A percentile compares a stretch with the other conserved stretches of the same genome.
phyloP scores from a whole-genome alignment of 208 protist genomes.

The Strigomonas culicis region DNA sequence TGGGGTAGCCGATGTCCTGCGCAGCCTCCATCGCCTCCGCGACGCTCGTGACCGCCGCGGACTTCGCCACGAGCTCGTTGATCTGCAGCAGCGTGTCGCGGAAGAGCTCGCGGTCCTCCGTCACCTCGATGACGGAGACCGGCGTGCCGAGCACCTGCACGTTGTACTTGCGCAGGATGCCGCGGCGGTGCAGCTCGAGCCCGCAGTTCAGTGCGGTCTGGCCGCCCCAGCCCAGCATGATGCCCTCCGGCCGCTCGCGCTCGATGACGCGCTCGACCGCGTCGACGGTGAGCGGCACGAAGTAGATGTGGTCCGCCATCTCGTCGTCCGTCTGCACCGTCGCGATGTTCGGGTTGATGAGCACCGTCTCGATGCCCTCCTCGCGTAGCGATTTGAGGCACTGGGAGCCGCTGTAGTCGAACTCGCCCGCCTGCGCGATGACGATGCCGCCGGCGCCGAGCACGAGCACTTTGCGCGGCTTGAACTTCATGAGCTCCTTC shows the following conservation, averaged over 20 bases:
- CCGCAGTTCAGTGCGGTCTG: constrained; percentile 99
- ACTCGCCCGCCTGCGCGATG: constrained; percentile 99
- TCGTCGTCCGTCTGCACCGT: constrained; percentile 97
- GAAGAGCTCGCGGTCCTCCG: constrained; percentile 98
- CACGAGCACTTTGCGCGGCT: constrained; percentile 91
- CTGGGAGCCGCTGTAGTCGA: constrained; percentile 98
- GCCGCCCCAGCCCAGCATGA: constrained; percentile 97
- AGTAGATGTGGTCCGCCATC: constrained; percentile 97
- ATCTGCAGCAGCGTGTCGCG: constrained; percentile 95
- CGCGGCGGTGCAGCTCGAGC: constrained; percentile 89
- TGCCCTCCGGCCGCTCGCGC: constrained; percentile 94
- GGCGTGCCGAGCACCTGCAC: constrained; percentile 96
- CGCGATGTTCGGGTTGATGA: constrained; percentile 99
- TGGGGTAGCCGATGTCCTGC: constrained; percentile 92
- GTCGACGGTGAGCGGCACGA: constrained; percentile 94
- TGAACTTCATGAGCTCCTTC: constrained; percentile 59
- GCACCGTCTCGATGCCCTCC: constrained; percentile 95
- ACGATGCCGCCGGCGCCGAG: constrained; percentile 95
- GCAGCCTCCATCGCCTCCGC: constrained; percentile 66
- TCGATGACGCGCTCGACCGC: constrained; percentile 94
- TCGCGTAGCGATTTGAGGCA: constrained; percentile 98
- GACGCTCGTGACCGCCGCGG: constrained; percentile 70
- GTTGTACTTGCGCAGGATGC: constrained; percentile 92
- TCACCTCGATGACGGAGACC: constrained; percentile 94
- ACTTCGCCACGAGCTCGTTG: constrained; percentile 91